Evolutionary conservation across 2,329 filamentous ascomycete genomes (phyloP), one percentile per base, ranked within the genome.

Genomic region (Fusarium subglutinans): DNA sequence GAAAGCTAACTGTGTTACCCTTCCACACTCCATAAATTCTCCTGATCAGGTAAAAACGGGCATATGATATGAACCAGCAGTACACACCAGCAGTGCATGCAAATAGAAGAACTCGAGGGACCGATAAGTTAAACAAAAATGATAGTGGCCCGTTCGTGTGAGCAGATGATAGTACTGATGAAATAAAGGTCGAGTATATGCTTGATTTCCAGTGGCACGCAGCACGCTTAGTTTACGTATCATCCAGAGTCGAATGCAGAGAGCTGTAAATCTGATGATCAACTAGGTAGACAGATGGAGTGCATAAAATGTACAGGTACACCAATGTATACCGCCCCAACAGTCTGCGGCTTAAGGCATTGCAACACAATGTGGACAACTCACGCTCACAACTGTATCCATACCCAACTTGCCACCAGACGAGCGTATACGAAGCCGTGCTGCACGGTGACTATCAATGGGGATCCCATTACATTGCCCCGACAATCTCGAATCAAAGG

Each of bases 401-500:
- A 63, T 73, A 55, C 53, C 66, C 53, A 56, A 70, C 33, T 38
- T 24, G 54, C 43, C 70, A 61, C 70, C 35, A 50, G 43, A 33
- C 37, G n/a, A 48, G 37, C n/a, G 37, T 30, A 26, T 28, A 33
- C 8, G 20, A 44, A 54, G 40, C 28, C 18, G n/a, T 24, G 30
- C 30, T 51, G 48, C 30, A 26, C 33, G 24, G 20, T 48, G 45
- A 43, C 24, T 26, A 51, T n/a, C 8, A 28, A 33, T 38, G 37
- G 17, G 24, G 26, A 22, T 43, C 15, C 47, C 20, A 20, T 22
- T 30, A 38, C 37, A 22, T 38, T 24, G 30, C n/a, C 33, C 8
- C 18, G 17, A 30, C 24, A 26, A 43, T 35, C n/a, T 55, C 38
- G 44, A 22, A 17, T 41, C 28, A 47, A 48, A 18, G 40, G 28